phyloP scores from a whole-genome alignment of 2,329 filamentous ascomycete species.

The Microsporum canis region DNA sequence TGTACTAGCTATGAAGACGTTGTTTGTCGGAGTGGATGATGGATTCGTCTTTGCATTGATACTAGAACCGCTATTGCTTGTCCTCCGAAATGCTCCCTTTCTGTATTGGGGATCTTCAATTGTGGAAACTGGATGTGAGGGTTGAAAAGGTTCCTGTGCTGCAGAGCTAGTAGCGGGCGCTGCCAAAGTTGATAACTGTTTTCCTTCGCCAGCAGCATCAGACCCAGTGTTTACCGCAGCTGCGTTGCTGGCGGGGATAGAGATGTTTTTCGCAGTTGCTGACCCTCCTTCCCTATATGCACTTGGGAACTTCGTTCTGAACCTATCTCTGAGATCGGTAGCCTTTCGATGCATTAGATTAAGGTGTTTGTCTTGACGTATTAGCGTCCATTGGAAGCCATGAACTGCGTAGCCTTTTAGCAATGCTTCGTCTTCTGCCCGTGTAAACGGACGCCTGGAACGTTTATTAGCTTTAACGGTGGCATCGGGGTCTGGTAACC shows the following conservation, averaged over 20 bases:
- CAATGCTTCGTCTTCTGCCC: conserved; percentile 47
- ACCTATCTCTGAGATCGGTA: conserved; percentile 51
- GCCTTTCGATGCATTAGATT: conserved; percentile 42
- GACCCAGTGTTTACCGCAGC: background rate
- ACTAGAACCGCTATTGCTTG: background rate
- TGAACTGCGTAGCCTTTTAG: conserved; percentile 48
- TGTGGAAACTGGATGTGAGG: background rate
- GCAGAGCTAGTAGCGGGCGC: background rate
- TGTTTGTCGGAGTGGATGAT: background rate
- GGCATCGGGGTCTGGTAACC: conserved; percentile 40
- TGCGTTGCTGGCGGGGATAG: background rate
- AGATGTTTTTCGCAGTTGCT: conserved; percentile 24
- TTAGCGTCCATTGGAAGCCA: conserved; percentile 49
- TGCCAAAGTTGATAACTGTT: background rate
- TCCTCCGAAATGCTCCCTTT: background rate
- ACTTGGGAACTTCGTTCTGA: conserved; percentile 49
- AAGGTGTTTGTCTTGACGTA: conserved; percentile 44
- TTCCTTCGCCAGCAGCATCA: background rate
- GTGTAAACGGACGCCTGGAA: conserved; percentile 45
- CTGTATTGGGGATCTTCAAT: background rate
- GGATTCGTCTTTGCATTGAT: background rate
- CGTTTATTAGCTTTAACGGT: conserved; percentile 40
- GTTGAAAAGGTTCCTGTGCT: background rate
- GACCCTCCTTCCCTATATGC: conserved; percentile 41
- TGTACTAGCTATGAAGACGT: background rate